Evolutionary conservation across 1,284 basidiomycete species (phyloP), one percentile per base, ranked within the genome.

Genomic region (Phaffia rhodozyma): DNA sequence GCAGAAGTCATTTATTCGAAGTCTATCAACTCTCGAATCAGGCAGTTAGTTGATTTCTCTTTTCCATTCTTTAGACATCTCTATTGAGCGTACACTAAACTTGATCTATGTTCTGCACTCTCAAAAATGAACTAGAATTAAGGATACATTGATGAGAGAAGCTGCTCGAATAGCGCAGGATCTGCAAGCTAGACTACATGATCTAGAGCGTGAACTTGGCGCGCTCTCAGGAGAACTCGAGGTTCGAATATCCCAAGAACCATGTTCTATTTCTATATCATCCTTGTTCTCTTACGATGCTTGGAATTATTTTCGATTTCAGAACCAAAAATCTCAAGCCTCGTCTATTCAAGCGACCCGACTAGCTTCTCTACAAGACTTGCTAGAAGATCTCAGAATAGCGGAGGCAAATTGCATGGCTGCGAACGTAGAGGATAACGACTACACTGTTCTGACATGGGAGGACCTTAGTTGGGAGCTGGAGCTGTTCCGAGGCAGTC

Each of bases 391-490:
- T 9, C 84, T 89, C 13, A 79, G 78, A 1, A 77, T 74, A 4
- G 85, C 83, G 1, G 89, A 94, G 70, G 79, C 81, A 11, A 86
- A 87, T 63, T 97, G 93, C 72, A 77, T 78, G 4, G 84, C 85
- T n/a, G 93, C 92, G 23, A 97, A 93, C 69, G 87, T 97, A 3
- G 94, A 97, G 72, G 94, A 97, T 75, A 97, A 97, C 74, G 93
- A 97, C 73, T 90, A 96, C 72, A 97, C 93, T 0, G 84, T 94
- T 20, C 88, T 93, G 71, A 92, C 89, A 0, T 83, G 82, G 68
- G 89, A 92, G 72, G 94, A 97, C 74, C 80, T 97, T 27, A 84
- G 85, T 66, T 96, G 92, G 69, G 94, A 97, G 76, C 80, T 93
- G 1, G 86, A 88, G 72, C 79, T 93, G 18, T 81, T 96, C 13